Base-by-base conservation (phyloP, 805 yeast species). In the Pichia deserticola region DNA sequence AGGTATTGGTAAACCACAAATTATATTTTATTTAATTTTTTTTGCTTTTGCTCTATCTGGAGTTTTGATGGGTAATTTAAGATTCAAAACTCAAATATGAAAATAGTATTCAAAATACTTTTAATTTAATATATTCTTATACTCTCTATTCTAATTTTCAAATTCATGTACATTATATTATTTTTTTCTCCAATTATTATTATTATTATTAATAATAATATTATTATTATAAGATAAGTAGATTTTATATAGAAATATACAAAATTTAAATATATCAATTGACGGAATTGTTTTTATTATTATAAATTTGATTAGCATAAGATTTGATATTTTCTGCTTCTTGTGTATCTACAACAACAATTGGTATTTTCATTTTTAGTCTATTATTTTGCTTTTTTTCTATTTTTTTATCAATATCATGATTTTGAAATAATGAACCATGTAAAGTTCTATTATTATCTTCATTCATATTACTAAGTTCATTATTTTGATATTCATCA, bases 1-100 rank as follows among this genome's bases (percentile, higher is more conserved):
- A 13, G 57, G 66, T 3, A 50, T 48, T n/a, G 47, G 49, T 39
- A 55, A 60, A 9, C 78, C 81, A 1, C 64, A 61, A 39, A 37
- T 67, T 11, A 72, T 73, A 8, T 59, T 77, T 43, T 59, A 54
- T 35, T 32, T 64, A n/a, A 55, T 56, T 41, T 8, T 52, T 13
- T 46, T 36, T 1, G 6, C 54, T 5, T 33, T 52, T 30, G 5
- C 45, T 6, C 27, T 34, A 10, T 45, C 45, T 28, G 45, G 28
- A 10, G 15, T 49, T 13, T 37, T 49, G 30, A 12, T 49, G 36
- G 52, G 52, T 25, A 41, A 42, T n/a, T 41, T 49, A n/a, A 40
- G 42, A 34, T 42, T 49, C 5, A 25, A 42, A 28, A 29, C 20
- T 20, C 20, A 20, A 20, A 20, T 20, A 20, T 20, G 3, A 20